These are phyloP conservation scores for Elongisporangium prolatum DNA, from an alignment of 352 stramenopile genomes.

Conservation along the genomic window DNA sequence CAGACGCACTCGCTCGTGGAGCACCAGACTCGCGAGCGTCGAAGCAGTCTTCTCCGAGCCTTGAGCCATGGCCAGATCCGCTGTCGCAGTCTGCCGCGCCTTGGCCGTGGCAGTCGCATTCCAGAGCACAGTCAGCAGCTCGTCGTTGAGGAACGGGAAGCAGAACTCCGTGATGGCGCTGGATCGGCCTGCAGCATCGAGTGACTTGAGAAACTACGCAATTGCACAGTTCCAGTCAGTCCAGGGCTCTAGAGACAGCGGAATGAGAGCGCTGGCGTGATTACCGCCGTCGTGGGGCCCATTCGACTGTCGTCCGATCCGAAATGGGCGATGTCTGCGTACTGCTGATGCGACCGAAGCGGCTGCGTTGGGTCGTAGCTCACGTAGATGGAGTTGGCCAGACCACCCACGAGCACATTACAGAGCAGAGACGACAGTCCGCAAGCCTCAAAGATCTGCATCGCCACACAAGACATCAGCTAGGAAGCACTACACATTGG, in stretches of 20 bases:
- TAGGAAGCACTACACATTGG: neutral
- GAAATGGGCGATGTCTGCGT: constrained; percentile 27
- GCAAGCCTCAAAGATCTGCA: constrained; percentile 23
- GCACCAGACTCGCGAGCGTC: constrained; percentile 35
- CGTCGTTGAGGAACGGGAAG: constrained; percentile 43
- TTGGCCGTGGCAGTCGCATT: constrained; percentile 42
- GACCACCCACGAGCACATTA: constrained; percentile 40
- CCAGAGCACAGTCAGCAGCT: constrained; percentile 57
- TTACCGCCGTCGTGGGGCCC: neutral
- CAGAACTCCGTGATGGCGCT: constrained; percentile 37
- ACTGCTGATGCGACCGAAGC: constrained; percentile 32
- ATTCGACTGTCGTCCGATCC: neutral
- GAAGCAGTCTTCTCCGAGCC: constrained; percentile 28
- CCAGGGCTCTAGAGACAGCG: neutral
- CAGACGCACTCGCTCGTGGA: constrained; percentile 59
- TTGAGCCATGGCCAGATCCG: constrained; percentile 5
- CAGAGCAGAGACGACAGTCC: constrained; percentile 32
- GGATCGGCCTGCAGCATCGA: constrained; percentile 24
- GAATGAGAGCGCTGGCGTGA: neutral
- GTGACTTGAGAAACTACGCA: constrained; percentile 19
- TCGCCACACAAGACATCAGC: neutral
- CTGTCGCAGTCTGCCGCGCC: constrained; percentile 12
- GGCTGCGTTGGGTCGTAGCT: constrained; percentile 34
- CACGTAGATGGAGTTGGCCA: constrained; percentile 61
- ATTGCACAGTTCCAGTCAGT: constrained; percentile 2